phyloP scores from a whole-genome alignment of 306 rosid genomes.

The Cicer judaicum region DNA sequence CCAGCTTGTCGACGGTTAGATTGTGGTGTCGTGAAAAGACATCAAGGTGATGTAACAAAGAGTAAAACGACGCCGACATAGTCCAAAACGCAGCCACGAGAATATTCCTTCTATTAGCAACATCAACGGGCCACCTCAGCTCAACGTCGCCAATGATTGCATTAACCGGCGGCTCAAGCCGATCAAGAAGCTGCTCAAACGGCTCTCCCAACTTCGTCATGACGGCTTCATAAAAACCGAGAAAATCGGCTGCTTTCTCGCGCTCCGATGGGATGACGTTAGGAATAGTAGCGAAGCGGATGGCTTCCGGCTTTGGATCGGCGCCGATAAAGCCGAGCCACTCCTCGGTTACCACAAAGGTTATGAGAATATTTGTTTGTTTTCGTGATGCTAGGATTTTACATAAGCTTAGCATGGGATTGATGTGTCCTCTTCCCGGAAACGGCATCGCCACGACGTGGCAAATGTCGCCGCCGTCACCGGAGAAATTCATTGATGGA shows the following conservation, averaged over 20 bases:
- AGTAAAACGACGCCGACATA: conserved; percentile 50
- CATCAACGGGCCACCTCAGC: conserved; percentile 46
- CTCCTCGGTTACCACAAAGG: conserved; percentile 60
- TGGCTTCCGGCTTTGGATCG: conserved; percentile 48
- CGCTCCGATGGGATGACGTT: conserved; percentile 55
- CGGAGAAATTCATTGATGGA: conserved; percentile 5
- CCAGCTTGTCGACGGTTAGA: neutral
- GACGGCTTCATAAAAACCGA: conserved; percentile 44
- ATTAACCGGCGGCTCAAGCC: conserved; percentile 46
- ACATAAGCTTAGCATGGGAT: conserved; percentile 74
- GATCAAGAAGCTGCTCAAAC: conserved; percentile 54
- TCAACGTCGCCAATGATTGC: conserved; percentile 42
- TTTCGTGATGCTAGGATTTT: conserved; percentile 45
- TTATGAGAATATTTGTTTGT: conserved; percentile 40
- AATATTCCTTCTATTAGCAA: conserved; percentile 49
- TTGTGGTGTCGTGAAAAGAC: neutral
- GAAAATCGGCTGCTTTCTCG: conserved; percentile 38
- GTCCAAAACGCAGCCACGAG: conserved; percentile 58
- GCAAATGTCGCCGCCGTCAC: neutral
- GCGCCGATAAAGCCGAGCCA: conserved; percentile 55
- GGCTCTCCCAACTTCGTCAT: conserved; percentile 58
- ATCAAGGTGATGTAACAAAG: conserved; percentile 35
- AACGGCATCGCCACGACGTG: conserved; percentile 59
- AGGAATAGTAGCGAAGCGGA: conserved; percentile 56
- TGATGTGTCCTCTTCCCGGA: conserved; percentile 64